These are phyloP conservation scores for Flaveria trinervia DNA, from an alignment of 129 eudicot species.

Conservation along the genomic window DNA sequence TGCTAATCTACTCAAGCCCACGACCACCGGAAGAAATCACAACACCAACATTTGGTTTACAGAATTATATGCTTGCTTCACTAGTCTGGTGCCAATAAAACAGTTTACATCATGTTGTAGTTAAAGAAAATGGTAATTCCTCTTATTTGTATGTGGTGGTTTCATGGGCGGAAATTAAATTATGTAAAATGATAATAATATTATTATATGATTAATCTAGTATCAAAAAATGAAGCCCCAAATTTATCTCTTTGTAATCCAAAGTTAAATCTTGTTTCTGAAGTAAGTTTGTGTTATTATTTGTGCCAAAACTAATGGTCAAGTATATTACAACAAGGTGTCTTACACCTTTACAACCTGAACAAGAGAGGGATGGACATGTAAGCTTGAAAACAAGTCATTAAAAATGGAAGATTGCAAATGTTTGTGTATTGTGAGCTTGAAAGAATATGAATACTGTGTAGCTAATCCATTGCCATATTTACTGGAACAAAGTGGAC, in stretches of 20 bases:
- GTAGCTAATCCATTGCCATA: no score
- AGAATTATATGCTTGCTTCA: neutral
- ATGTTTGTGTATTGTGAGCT: no score
- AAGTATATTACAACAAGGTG: no score
- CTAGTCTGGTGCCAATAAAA: neutral
- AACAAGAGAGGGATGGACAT: no score
- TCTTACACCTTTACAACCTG: no score
- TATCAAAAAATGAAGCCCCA: neutral
- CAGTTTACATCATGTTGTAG: neutral
- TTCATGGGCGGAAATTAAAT: neutral
- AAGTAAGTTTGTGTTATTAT: neutral
- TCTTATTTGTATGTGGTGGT: neutral
- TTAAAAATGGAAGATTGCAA: no score
- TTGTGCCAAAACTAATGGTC: neutral
- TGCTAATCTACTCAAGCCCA: conserved; percentile 42
- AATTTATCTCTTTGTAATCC: neutral
- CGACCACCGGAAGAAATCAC: conserved; percentile 9
- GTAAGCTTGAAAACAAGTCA: no score
- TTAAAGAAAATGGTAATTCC: neutral
- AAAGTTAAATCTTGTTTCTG: neutral
- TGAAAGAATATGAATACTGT: no score
- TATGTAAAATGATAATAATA: neutral
- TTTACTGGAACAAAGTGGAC: no score
- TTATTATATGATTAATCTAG: neutral
- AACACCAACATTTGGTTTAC: neutral